A percentile compares a stretch with the other conserved stretches of the same genome.
phyloP scores from a whole-genome alignment of 345 rosid genomes.

The Hypericum androsaemum region DNA sequence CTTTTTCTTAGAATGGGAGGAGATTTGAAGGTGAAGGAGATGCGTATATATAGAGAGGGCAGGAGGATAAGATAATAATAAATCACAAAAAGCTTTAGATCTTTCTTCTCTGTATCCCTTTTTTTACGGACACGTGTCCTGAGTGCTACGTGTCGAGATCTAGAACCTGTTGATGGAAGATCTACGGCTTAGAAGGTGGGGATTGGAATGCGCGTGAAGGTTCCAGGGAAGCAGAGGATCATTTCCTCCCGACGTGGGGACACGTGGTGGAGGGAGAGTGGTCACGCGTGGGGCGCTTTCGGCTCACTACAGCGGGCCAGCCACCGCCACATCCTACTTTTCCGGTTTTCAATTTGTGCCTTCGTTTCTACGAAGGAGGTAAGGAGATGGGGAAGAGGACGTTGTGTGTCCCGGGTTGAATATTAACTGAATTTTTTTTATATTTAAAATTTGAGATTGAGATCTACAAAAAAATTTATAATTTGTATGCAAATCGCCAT shows the following conservation, averaged over 20 bases:
- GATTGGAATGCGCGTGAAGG: constrained; percentile 28
- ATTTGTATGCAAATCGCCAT: too few species aligned
- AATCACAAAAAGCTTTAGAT: neutral
- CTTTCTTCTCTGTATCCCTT: neutral
- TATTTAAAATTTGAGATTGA: too few species aligned
- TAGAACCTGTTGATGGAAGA: constrained; percentile 15
- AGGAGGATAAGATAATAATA: constrained; percentile 28
- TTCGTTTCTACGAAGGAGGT: too few species aligned
- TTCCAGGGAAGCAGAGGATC: constrained; percentile 8
- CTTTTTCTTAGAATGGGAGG: neutral
- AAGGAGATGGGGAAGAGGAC: too few species aligned
- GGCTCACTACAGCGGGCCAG: constrained; percentile 1
- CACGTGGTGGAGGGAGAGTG: neutral
- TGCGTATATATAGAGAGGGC: constrained; percentile 17
- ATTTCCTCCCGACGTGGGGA: neutral
- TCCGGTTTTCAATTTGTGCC: too few species aligned
- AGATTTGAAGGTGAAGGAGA: neutral
- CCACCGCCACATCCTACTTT: too few species aligned
- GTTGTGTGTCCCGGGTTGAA: too few species aligned
- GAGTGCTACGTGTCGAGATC: constrained; percentile 9
- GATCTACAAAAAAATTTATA: too few species aligned
- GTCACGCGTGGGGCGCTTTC: constrained; percentile 8
- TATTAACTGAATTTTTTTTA: too few species aligned
- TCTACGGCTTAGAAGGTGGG: constrained; percentile 49
- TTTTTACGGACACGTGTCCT: constrained; percentile 20